A percentile compares a stretch with the other conserved stretches of the same genome.
These are phyloP conservation scores for Coemansia sp. DNA, from an alignment of 192 early-diverging fungal species.

Conservation along the genomic window DNA sequence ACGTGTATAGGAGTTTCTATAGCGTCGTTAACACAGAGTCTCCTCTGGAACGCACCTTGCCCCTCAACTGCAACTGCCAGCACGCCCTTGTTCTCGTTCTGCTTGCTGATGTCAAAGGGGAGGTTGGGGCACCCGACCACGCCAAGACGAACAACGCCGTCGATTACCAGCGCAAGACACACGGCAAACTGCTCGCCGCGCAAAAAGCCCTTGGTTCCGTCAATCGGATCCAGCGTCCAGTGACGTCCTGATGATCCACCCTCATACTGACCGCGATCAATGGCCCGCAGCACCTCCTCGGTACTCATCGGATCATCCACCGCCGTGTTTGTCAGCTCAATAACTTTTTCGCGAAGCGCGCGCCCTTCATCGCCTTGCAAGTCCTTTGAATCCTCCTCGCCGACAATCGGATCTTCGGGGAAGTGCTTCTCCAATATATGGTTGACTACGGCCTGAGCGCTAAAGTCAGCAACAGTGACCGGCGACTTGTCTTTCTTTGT, in stretches of 20 bases:
- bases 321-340: slow-evolving; percentile 75
- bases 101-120: slow-evolving; percentile 57
- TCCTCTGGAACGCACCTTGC: slow-evolving; percentile 85
- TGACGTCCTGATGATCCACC: slow-evolving; percentile 74
- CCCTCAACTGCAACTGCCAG: slow-evolving; percentile 85
- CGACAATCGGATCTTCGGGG: slow-evolving; percentile 88
- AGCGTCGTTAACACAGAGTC: slow-evolving; percentile 10
- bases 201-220: slow-evolving; percentile 99
- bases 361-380: slow-evolving; percentile 69
- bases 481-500: slow-evolving; percentile 95
- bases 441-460: slow-evolving; percentile 95
- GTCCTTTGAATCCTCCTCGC: slow-evolving; percentile 93
- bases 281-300: slow-evolving; percentile 74
- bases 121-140: slow-evolving; percentile 87
- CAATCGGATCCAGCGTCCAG: slow-evolving; percentile 87
- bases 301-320: slow-evolving; percentile 57
- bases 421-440: slow-evolving; percentile 71
- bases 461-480: slow-evolving; percentile 98
- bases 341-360: slow-evolving; percentile 70
- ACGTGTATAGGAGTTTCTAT: slow-evolving; percentile 63
- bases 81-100: slow-evolving; percentile 70
- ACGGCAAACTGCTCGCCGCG: slow-evolving; percentile 97
- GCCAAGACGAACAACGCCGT: slow-evolving; percentile 86
- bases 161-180: slow-evolving; percentile 86
- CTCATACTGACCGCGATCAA: slow-evolving; percentile 85